Conservation (phyloP, 2,329 filamentous ascomycete genomes). For the Aspergillus calidoustus region DNA sequence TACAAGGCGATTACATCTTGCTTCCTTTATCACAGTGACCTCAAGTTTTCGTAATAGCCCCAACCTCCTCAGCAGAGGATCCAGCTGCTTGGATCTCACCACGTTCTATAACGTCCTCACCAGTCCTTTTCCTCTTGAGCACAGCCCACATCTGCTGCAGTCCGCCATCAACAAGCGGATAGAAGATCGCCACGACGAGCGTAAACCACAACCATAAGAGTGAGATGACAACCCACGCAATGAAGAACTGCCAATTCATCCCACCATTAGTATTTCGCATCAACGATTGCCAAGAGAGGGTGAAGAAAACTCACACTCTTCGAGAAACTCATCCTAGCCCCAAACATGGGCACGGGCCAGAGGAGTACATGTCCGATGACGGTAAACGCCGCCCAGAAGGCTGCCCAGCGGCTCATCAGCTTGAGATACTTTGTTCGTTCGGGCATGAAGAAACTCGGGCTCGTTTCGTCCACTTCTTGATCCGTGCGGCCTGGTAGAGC, state of each 20-base stretch:
- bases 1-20: too few species aligned
- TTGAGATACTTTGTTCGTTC: constrained; percentile 4
- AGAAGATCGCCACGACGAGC: constrained; percentile 9
- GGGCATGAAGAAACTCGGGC: neutral
- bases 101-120: neutral
- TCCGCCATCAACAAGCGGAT: constrained; percentile 4
- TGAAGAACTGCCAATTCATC: neutral
- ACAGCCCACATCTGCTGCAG: constrained; percentile 3
- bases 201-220: constrained; percentile 12
- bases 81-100: neutral
- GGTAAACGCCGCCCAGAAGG: constrained; percentile 6
- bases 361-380: neutral
- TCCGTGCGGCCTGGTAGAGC: neutral
- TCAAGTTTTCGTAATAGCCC: neutral
- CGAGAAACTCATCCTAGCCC: neutral
- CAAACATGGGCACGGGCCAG: constrained; percentile 6
- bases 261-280: too few species aligned
- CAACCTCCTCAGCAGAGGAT: neutral
- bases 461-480: neutral
- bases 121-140: neutral
- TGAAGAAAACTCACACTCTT: neutral
- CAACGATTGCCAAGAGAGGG: too few species aligned
- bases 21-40: too few species aligned
- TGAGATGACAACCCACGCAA: constrained; percentile 5
- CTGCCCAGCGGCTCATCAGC: constrained; percentile 10